Evolutionary conservation across 208 protist genomes (phyloP).

Genomic region (Trypanosoma lewisi): DNA sequence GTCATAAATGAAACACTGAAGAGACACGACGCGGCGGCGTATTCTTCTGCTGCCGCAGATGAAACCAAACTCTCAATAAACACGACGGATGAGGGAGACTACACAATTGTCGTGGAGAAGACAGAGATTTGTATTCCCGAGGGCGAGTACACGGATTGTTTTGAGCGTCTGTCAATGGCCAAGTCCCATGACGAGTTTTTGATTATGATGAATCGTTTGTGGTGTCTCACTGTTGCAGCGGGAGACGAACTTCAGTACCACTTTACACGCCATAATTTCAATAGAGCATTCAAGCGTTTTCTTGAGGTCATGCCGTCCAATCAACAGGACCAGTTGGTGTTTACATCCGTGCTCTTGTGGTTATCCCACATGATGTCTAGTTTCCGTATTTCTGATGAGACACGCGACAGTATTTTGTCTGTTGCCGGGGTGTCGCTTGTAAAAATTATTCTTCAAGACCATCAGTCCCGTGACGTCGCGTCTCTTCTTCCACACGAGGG

Average conservation of each 20-base stretch:
- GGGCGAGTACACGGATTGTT: conserved; percentile 18
- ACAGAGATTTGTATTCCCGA: conserved; percentile 12
- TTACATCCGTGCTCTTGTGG: conserved; percentile 67
- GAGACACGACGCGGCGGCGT: not conserved
- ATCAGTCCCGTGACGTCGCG: not conserved
- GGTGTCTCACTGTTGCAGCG: conserved; percentile 66
- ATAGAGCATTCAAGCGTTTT: conserved; percentile 46
- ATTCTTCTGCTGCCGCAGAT: conserved; percentile 10
- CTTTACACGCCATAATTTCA: conserved; percentile 33
- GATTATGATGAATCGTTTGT: conserved; percentile 53
- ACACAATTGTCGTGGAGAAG: not conserved
- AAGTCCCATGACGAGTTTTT: conserved; percentile 70
- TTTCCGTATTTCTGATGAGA: conserved; percentile 22
- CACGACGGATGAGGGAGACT: not conserved
- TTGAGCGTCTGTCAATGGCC: conserved; percentile 37
- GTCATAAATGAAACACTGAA: not conserved
- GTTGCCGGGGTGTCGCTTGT: conserved; percentile 38
- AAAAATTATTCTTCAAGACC: conserved; percentile 8
- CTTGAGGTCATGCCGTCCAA: conserved; percentile 45
- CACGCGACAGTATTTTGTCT: conserved; percentile 30
- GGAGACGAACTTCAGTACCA: conserved; percentile 27
- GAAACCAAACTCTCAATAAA: conserved; percentile 15
- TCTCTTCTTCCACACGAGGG: not conserved
- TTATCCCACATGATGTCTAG: conserved; percentile 49
- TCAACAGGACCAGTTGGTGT: conserved; percentile 65